These are phyloP conservation scores for Botrytis porri DNA, from an alignment of 2,329 filamentous ascomycete genomes.

Conservation along the genomic window DNA sequence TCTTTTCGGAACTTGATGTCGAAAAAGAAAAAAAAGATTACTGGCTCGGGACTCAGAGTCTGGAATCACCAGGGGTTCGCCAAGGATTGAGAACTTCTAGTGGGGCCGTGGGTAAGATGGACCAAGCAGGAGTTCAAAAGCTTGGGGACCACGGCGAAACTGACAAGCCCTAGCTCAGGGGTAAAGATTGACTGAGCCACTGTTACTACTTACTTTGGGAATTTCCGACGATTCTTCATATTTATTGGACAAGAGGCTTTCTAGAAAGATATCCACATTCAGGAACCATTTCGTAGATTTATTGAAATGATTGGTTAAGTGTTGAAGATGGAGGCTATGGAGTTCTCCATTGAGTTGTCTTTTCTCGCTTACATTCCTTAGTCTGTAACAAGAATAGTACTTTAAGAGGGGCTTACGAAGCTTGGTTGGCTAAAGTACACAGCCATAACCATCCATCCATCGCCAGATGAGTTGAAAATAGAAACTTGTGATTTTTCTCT, in stretches of 20 bases:
- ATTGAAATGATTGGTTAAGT: background rate
- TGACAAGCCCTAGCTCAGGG: slow-evolving; percentile 6
- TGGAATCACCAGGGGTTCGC: slow-evolving; percentile 12
- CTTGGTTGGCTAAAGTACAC: slow-evolving; percentile 11
- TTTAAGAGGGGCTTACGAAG: background rate
- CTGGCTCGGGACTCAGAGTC: slow-evolving; percentile 1
- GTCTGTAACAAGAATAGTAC: slow-evolving; percentile 15
- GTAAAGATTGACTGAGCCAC: slow-evolving; percentile 16
- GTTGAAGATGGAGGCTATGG: background rate
- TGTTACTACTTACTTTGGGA: background rate
- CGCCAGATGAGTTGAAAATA: slow-evolving; percentile 1
- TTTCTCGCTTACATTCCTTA: slow-evolving; percentile 8
- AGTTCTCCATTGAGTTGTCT: slow-evolving; percentile 6
- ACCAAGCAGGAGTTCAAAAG: background rate
- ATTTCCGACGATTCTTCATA: background rate
- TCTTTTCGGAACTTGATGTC: background rate
- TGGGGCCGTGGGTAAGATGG: background rate
- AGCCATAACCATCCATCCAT: background rate
- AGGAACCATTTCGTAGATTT: slow-evolving; percentile 9
- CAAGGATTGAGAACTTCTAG: background rate
- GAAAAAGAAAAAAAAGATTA: slow-evolving; percentile 5
- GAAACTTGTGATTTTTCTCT: background rate
- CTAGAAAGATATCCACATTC: background rate
- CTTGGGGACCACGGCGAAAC: slow-evolving; percentile 8
- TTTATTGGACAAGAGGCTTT: slow-evolving; percentile 1